Conservation (phyloP, 176 grass and related monocot species). For the Puccinellia tenuiflora region DNA sequence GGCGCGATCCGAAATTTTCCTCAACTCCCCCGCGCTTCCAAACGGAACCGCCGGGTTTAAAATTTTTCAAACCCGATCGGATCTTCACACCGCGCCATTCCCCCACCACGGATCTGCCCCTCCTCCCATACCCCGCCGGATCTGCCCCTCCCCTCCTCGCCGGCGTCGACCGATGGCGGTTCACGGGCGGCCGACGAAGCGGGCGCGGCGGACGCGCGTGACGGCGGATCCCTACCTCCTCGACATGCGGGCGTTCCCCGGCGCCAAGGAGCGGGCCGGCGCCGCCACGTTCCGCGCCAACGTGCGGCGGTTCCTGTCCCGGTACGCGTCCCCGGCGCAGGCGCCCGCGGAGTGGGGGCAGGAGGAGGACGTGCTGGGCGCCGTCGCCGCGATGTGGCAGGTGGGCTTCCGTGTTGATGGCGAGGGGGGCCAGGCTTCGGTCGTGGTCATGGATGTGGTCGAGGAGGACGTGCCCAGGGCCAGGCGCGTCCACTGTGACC, state of each 20-base stretch:
- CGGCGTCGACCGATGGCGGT: conserved; percentile 30
- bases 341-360: not conserved
- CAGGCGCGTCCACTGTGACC: conserved; percentile 51
- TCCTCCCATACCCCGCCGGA: not conserved
- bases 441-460: conserved; percentile 49
- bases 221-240: conserved; percentile 13
- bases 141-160: not conserved
- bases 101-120: not conserved
- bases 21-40: not conserved
- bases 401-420: conserved; percentile 27
- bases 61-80: not conserved
- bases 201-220: conserved; percentile 40
- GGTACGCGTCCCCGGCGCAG: conserved; percentile 8
- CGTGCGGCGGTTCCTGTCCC: conserved; percentile 42
- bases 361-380: not conserved
- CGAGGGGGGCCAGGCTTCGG: not conserved
- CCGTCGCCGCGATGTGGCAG: conserved; percentile 24
- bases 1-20: conserved; percentile 3
- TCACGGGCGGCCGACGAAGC: conserved; percentile 42
- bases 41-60: not conserved
- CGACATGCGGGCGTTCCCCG: conserved; percentile 38
- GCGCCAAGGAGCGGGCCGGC: not conserved
- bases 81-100: not conserved
- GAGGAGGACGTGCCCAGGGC: conserved; percentile 59
- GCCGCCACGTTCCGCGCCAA: conserved; percentile 32